Evolutionary conservation across 805 yeast genomes (phyloP), one percentile per base, ranked within the genome.

Genomic region (Wickerhamiella brachini): DNA sequence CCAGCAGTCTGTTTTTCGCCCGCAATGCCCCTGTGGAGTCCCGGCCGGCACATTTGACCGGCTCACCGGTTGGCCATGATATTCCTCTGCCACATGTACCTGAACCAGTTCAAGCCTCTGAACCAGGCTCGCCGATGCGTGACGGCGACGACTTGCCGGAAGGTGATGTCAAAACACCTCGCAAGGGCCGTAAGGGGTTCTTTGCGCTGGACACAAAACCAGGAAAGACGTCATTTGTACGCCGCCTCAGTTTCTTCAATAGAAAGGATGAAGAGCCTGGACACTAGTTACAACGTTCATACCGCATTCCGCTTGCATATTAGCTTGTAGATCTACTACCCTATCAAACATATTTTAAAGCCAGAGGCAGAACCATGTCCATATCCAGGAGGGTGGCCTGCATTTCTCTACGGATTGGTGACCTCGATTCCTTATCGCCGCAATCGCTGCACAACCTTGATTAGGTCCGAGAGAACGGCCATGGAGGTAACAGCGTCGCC

Each of bases 391-490:
- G n/a, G n/a, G n/a, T n/a, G n/a, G n/a, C n/a, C n/a, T n/a, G n/a
- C n/a, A n/a, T n/a, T n/a, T n/a, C n/a, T n/a, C n/a, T n/a, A n/a
- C n/a, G n/a, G n/a, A n/a, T n/a, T n/a, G n/a, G n/a, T n/a, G n/a
- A n/a, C n/a, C n/a, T n/a, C n/a, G n/a, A n/a, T n/a, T n/a, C n/a
- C n/a, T n/a, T n/a, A n/a, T n/a, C n/a, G n/a, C n/a, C n/a, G n/a
- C n/a, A n/a, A n/a, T n/a, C 26, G 26, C 8, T 15, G 34, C 3
- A 94, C 95, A 59, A 87, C 81, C 74, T 87, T 93, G 65, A 93
- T 77, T 37, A 85, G 81, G 66, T 93, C 98, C 49, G 94, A 95
- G 58, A 93, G 76, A 44, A 93, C 97, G 69, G 98, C 98, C 60
- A 83, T 81, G 54, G 85, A 84, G 29, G 85, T 80, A 45, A 80